Conservation (phyloP, 768 basidiomycete species). For the Tremella mesenterica region DNA sequence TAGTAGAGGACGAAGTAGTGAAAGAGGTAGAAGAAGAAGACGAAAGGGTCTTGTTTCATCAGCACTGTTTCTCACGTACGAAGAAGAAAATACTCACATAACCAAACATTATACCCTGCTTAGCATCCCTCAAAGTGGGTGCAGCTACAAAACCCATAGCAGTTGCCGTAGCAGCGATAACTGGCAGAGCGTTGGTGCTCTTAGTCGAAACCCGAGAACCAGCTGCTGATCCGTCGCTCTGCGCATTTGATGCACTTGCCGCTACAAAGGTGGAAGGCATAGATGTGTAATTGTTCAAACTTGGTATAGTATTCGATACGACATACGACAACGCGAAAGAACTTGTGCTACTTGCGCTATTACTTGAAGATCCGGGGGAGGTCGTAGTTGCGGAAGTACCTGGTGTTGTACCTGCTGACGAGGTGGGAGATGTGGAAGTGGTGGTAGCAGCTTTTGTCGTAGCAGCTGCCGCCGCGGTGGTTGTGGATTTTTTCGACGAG, state of each 20-base stretch:
- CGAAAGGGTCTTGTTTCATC: too few relatives aligned
- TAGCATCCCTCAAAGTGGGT: background rate
- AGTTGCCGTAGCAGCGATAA: background rate
- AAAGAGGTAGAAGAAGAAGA: too few relatives aligned
- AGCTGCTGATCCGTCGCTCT: too few relatives aligned
- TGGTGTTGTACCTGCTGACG: background rate
- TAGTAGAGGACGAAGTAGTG: too few relatives aligned
- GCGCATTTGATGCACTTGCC: too few relatives aligned
- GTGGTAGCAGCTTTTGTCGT: background rate
- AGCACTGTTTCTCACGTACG: too few relatives aligned
- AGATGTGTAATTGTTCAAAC: background rate
- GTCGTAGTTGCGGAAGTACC: background rate
- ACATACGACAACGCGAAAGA: background rate
- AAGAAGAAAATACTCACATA: too few relatives aligned
- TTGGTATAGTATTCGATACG: background rate
- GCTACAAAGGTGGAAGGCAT: background rate
- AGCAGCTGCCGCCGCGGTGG: background rate
- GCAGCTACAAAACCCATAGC: background rate
- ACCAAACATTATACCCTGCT: background rate
- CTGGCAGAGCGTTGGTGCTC: background rate
- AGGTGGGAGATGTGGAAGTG: background rate
- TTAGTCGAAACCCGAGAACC: too few relatives aligned
- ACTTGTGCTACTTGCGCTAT: background rate
- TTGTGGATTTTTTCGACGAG: background rate
- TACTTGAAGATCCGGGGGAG: background rate